Percentiles rank a stretch among this genome's conserved stretches.
phyloP scores from a whole-genome alignment of 139 green algal species.

The Chlamydomonas applanata region DNA sequence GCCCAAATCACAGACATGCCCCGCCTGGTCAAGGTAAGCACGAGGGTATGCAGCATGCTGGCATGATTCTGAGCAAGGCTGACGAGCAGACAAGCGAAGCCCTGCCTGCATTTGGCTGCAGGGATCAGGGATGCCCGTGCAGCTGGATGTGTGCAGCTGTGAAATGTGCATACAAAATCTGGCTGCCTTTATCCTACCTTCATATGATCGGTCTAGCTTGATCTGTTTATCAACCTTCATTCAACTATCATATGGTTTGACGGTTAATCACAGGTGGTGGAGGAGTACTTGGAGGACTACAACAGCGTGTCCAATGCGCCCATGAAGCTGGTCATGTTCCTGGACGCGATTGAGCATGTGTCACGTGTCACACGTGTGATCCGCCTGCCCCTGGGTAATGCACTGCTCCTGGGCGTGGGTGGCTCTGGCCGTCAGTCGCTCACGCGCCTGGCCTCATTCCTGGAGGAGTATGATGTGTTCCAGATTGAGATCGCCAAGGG shows the following conservation, averaged over 20 bases:
- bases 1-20: constrained; percentile 57
- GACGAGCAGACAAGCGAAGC: too few relatives aligned
- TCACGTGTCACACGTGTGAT: constrained; percentile 62
- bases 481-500: constrained; percentile 78
- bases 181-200: too few relatives aligned
- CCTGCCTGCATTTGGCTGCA: too few relatives aligned
- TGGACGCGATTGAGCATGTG: constrained; percentile 81
- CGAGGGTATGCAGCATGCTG: neutral
- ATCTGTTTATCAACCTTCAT: neutral
- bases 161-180: too few relatives aligned
- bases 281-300: constrained; percentile 83
- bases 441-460: constrained; percentile 63
- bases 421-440: constrained; percentile 64
- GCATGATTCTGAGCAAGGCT: too few relatives aligned
- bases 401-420: constrained; percentile 74
- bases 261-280: constrained; percentile 40
- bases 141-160: too few relatives aligned
- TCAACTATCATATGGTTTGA: neutral
- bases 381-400: constrained; percentile 57
- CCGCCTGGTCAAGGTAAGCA: constrained; percentile 41
- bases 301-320: constrained; percentile 66
- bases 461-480: constrained; percentile 52
- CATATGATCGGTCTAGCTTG: too few relatives aligned
- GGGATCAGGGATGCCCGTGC: too few relatives aligned
- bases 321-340: constrained; percentile 82